Evolutionary conservation across 306 rosid species (phyloP).

Genomic region (Astragalus membranaceus): DNA sequence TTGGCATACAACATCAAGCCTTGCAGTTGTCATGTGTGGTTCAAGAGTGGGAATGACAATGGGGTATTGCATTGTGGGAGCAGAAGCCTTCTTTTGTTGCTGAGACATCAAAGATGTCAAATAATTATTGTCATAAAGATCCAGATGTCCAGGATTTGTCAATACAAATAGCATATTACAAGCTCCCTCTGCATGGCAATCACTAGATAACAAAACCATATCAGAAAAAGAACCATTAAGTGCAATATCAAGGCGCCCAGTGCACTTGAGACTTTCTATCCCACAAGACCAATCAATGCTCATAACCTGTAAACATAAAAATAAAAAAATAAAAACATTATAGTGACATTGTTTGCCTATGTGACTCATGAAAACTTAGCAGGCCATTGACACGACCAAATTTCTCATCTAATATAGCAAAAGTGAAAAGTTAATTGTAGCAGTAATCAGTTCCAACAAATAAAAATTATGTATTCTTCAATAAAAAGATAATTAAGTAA

Average conservation of each 20-base stretch:
- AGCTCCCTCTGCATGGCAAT: constrained; percentile 32
- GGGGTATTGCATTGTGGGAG: constrained; percentile 43
- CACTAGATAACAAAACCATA: constrained; percentile 49
- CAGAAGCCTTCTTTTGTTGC: constrained; percentile 34
- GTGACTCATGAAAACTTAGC: constrained; percentile 8
- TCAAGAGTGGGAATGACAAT: constrained; percentile 60
- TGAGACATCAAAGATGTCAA: constrained; percentile 50
- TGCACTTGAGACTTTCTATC: constrained; percentile 61
- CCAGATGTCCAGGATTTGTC: constrained; percentile 78
- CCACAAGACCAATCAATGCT: constrained; percentile 75
- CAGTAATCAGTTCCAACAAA: constrained; percentile 5
- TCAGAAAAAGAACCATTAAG: constrained; percentile 85
- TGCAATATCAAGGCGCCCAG: constrained; percentile 49
- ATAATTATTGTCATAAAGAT: constrained; percentile 45
- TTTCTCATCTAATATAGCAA: background rate
- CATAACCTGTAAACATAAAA: constrained; percentile 50
- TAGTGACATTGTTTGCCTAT: background rate
- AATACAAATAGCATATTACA: constrained; percentile 49
- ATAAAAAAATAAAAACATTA: constrained; percentile 7
- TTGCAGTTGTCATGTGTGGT: constrained; percentile 58
- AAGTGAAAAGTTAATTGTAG: constrained; percentile 3
- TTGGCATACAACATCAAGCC: constrained; percentile 43
- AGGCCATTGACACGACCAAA: background rate
- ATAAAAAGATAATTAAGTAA: background rate
- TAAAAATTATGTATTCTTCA: background rate